Conservation (phyloP, 2,329 filamentous ascomycete genomes). For the Zarea fungicola region DNA sequence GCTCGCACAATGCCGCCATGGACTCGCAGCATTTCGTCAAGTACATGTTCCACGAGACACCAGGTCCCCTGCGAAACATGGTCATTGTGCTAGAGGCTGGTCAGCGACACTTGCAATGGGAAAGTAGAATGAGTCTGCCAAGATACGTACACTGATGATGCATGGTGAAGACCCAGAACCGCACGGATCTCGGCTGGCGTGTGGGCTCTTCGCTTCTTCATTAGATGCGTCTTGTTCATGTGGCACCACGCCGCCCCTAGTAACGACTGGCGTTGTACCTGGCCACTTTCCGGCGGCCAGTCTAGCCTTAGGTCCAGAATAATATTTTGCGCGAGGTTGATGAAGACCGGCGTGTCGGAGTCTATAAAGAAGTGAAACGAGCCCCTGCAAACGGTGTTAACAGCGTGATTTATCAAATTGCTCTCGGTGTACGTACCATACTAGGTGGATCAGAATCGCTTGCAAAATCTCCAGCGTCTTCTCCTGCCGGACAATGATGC, state of each 20-base stretch:
- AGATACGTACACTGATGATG: slow-evolving; percentile 6
- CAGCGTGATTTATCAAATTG: no score
- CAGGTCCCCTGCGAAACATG: slow-evolving; percentile 8
- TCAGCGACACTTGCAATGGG: no score
- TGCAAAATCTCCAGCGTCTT: slow-evolving; percentile 26
- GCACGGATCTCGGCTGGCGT: slow-evolving; percentile 7
- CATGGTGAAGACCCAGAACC: slow-evolving; percentile 3
- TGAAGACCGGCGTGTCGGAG: neutral
- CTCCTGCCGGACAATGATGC: slow-evolving; percentile 25
- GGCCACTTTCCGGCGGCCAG: slow-evolving; percentile 2
- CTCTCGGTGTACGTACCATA: slow-evolving; percentile 27
- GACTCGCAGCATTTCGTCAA: slow-evolving; percentile 8
- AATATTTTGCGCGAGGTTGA: slow-evolving; percentile 2
- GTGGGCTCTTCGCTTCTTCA: neutral
- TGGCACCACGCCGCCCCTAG: slow-evolving; percentile 10
- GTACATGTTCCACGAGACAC: slow-evolving; percentile 3
- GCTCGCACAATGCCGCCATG: slow-evolving; percentile 2
- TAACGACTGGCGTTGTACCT: slow-evolving; percentile 1
- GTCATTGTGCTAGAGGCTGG: neutral
- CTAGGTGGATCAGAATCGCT: slow-evolving; percentile 24
- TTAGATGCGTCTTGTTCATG: slow-evolving; percentile 9
- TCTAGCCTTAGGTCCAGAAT: slow-evolving; percentile 6
- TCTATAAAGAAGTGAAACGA: slow-evolving; percentile 28
- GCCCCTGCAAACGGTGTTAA: no score
- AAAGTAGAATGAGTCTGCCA: no score